A percentile compares a stretch with the other conserved stretches of the same genome.
Conservation (phyloP, 768 basidiomycete genomes). For the Auriscalpium orientale region DNA sequence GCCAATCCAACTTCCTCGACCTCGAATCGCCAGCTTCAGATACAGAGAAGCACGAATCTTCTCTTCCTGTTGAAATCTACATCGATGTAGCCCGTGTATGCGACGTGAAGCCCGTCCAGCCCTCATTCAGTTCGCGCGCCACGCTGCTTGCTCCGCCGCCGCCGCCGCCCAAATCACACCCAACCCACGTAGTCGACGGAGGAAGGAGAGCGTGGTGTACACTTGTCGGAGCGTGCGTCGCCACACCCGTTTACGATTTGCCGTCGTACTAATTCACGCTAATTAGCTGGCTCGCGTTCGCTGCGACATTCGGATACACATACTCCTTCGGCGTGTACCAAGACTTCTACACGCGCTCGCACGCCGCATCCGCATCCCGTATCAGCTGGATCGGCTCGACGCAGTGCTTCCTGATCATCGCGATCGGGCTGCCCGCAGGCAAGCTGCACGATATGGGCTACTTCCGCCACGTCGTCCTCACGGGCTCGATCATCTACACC, state of each 20-base stretch:
- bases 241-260: not conserved
- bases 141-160: too few relatives aligned
- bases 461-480: slow-evolving; percentile 29
- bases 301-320: slow-evolving; percentile 9
- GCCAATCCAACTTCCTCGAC: too few relatives aligned
- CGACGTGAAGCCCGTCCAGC: too few relatives aligned
- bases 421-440: slow-evolving; percentile 33
- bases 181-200: not conserved
- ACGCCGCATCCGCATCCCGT: slow-evolving; percentile 3
- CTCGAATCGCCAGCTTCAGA: too few relatives aligned
- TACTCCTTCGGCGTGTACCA: slow-evolving; percentile 14
- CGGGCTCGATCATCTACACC: slow-evolving; percentile 15
- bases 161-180: too few relatives aligned
- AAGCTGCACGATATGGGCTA: slow-evolving; percentile 41
- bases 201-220: not conserved
- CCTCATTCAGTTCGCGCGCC: too few relatives aligned
- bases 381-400: slow-evolving; percentile 44
- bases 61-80: too few relatives aligned
- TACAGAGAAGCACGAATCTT: too few relatives aligned
- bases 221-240: not conserved
- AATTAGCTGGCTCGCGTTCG: not conserved
- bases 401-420: slow-evolving; percentile 39
- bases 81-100: too few relatives aligned
- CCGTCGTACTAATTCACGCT: not conserved
- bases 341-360: slow-evolving; percentile 9